Evolutionary conservation across 768 basidiomycete genomes (phyloP).

Genomic region (Agrocybe chaxingu): DNA sequence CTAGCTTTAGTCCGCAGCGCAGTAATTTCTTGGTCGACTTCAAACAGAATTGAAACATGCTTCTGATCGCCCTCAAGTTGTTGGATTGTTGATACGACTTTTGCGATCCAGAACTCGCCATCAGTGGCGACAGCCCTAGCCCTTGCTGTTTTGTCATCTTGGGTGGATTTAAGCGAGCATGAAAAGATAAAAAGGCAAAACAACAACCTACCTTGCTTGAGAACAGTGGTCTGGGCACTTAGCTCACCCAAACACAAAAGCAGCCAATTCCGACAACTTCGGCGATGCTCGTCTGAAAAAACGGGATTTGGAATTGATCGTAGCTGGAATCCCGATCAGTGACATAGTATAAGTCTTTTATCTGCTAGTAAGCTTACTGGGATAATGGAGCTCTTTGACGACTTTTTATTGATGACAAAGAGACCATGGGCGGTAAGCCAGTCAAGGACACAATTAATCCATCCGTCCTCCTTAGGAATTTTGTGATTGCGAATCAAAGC

Average conservation of each 20-base stretch:
- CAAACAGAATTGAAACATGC: slow-evolving; percentile 52
- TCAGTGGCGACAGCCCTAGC: slow-evolving; percentile 61
- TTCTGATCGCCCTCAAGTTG: slow-evolving; percentile 64
- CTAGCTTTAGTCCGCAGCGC: slow-evolving; percentile 43
- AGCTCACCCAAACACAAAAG: slow-evolving; percentile 75
- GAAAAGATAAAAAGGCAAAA: background rate
- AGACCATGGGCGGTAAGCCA: slow-evolving; percentile 83
- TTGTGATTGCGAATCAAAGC: slow-evolving; percentile 75
- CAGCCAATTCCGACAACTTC: slow-evolving; percentile 65
- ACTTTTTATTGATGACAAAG: slow-evolving; percentile 72
- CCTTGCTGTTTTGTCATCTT: slow-evolving; percentile 51
- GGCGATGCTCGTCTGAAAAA: slow-evolving; percentile 70
- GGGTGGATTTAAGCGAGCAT: background rate
- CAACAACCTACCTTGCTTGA: slow-evolving; percentile 46
- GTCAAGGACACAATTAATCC: slow-evolving; percentile 72
- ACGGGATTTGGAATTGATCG: slow-evolving; percentile 59
- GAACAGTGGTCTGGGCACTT: slow-evolving; percentile 47
- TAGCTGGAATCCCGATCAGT: slow-evolving; percentile 39
- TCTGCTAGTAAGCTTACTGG: slow-evolving; percentile 44
- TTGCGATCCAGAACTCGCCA: slow-evolving; percentile 78
- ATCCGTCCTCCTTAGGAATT: slow-evolving; percentile 77
- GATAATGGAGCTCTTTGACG: slow-evolving; percentile 55
- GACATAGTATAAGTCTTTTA: background rate
- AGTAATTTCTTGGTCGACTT: slow-evolving; percentile 54
- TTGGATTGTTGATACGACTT: slow-evolving; percentile 54